These are phyloP conservation scores for Chaetothyriales sp. DNA, from an alignment of 2,329 filamentous ascomycete species.

Conservation along the genomic window DNA sequence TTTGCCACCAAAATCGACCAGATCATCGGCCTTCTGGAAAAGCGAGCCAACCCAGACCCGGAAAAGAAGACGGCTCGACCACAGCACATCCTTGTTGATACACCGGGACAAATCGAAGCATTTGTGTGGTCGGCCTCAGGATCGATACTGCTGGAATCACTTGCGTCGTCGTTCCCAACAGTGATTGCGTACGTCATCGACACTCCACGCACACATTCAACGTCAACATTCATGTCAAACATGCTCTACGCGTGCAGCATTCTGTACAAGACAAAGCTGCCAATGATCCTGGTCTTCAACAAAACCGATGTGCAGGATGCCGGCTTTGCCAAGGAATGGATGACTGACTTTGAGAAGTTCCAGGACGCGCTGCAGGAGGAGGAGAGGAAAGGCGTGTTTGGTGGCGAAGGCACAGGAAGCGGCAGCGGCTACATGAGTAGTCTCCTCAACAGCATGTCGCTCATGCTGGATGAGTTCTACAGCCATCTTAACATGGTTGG, in stretches of 20 bases:
- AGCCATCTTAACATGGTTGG: constrained; percentile 82
- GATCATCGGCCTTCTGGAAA: constrained; percentile 76
- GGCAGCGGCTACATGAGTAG: constrained; percentile 95
- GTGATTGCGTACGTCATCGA: constrained; percentile 97
- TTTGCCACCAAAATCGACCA: constrained; percentile 98
- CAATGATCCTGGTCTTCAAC: constrained; percentile 98
- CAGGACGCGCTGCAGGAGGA: constrained; percentile 70
- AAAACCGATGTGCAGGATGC: constrained; percentile 94
- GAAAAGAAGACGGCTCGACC: constrained; percentile 49
- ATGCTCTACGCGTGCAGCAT: constrained; percentile 99
- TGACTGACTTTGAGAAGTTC: constrained; percentile 97
- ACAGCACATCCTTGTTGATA: constrained; percentile 81
- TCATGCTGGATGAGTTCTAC: constrained; percentile 96
- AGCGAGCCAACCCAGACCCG: constrained; percentile 55
- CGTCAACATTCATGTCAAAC: constrained; percentile 97
- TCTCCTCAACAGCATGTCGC: constrained; percentile 89
- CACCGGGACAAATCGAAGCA: constrained; percentile 93
- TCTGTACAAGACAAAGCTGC: constrained; percentile 93
- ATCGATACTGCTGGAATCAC: constrained; percentile 78
- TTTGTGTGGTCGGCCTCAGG: constrained; percentile 97
- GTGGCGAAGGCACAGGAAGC: constrained; percentile 55
- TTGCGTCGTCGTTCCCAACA: constrained; percentile 88
- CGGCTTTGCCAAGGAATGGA: constrained; percentile 90
- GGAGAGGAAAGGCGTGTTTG: constrained; percentile 62
- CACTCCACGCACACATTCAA: constrained; percentile 81